Evolutionary conservation across 1,139 yeast genomes (phyloP).

Genomic region (Blastobotrys indianensis): DNA sequence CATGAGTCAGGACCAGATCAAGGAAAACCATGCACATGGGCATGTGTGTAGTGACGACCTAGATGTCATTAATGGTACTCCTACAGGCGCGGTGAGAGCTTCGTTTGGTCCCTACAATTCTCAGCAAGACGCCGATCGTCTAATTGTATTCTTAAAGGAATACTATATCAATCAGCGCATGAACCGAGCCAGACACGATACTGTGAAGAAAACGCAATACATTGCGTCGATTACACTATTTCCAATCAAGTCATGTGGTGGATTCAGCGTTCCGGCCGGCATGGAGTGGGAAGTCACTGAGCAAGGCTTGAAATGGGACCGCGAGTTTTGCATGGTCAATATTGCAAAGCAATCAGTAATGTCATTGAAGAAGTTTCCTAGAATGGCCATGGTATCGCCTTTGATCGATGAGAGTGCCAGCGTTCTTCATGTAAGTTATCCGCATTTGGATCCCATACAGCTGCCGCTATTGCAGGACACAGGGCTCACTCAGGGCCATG

Average conservation of each 20-base stretch:
- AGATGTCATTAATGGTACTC: constrained; percentile 35
- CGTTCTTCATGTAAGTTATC: constrained; percentile 4
- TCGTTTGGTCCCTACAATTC: constrained; percentile 40
- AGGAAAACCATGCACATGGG: constrained; percentile 30
- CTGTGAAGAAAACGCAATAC: constrained; percentile 4
- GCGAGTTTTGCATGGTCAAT: constrained; percentile 36
- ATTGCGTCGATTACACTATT: constrained; percentile 15
- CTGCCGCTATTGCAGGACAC: too few relatives aligned
- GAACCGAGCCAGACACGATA: neutral
- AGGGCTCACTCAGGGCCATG: constrained; percentile 4
- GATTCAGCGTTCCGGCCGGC: constrained; percentile 27
- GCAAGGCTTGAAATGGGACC: constrained; percentile 36
- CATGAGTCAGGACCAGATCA: constrained; percentile 29
- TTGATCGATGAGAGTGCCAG: constrained; percentile 17
- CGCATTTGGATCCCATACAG: too few relatives aligned
- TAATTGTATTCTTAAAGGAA: constrained; percentile 27
- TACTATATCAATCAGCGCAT: constrained; percentile 19
- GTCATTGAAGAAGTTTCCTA: constrained; percentile 31
- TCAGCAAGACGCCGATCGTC: constrained; percentile 30
- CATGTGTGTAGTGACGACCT: constrained; percentile 39
- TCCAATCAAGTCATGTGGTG: constrained; percentile 42
- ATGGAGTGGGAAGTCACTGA: constrained; percentile 28
- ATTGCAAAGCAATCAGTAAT: constrained; percentile 26
- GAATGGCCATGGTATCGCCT: constrained; percentile 35
- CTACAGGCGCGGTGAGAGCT: constrained; percentile 39